Percentiles rank a stretch among this genome's conserved stretches.
These are phyloP conservation scores for Aspergillus cavernicola DNA, from an alignment of 495 filamentous ascomycete genomes.

Conservation along the genomic window DNA sequence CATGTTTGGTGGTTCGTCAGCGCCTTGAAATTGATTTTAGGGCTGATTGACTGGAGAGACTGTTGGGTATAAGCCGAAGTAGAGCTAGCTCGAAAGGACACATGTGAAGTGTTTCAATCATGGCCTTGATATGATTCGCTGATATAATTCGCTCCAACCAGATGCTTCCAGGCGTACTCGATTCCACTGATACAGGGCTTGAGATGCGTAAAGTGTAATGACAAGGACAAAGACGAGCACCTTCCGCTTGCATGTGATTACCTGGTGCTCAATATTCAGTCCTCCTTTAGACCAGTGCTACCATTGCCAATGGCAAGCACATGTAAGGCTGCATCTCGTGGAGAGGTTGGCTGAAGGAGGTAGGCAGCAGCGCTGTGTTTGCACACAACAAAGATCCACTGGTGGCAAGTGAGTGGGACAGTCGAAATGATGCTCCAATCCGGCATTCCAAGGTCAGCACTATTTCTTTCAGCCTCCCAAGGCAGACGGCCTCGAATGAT, in stretches of 20 bases:
- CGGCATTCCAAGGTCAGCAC: background rate
- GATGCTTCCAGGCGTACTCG: background rate
- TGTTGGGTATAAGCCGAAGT: background rate
- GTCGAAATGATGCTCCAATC: background rate
- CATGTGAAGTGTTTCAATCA: background rate
- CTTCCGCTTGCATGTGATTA: background rate
- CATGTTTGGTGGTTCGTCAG: background rate
- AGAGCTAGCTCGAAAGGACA: background rate
- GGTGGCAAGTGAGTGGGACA: conserved; percentile 1
- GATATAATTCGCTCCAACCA: background rate
- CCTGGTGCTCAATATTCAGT: background rate
- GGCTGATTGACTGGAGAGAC: background rate
- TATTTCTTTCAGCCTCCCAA: background rate
- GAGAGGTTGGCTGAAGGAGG: background rate
- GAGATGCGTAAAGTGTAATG: background rate
- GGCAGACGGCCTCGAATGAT: background rate
- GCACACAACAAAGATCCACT: background rate
- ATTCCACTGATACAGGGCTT: background rate
- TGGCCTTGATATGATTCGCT: background rate
- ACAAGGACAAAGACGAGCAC: background rate
- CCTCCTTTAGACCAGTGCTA: background rate
- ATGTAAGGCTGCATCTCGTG: background rate
- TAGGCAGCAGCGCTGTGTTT: conserved; percentile 1
- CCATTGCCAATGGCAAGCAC: background rate
- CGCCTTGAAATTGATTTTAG: background rate